These are phyloP conservation scores for Sclerotinia borealis DNA, from an alignment of 2,329 filamentous ascomycete species.

Conservation along the genomic window DNA sequence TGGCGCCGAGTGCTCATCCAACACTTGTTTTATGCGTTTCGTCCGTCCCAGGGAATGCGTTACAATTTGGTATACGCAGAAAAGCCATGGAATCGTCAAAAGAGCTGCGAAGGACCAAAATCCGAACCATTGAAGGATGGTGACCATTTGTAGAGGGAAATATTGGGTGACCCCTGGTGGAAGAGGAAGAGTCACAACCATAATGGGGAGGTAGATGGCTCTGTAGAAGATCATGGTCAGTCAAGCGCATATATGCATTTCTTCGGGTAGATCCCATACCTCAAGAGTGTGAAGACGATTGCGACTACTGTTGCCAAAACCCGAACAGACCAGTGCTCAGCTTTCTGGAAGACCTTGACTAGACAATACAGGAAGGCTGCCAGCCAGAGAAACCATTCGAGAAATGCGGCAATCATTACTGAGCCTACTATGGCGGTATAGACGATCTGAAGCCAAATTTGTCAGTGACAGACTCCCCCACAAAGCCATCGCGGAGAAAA, in stretches of 20 bases:
- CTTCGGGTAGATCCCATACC: constrained; percentile 45
- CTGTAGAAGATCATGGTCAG: constrained; percentile 38
- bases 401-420: constrained; percentile 74
- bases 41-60: constrained; percentile 78
- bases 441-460: constrained; percentile 55
- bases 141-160: constrained; percentile 65
- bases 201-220: constrained; percentile 81
- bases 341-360: constrained; percentile 80
- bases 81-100: constrained; percentile 82
- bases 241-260: neutral
- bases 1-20: constrained; percentile 80
- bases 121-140: constrained; percentile 82
- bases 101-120: constrained; percentile 89
- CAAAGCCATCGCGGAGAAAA: neutral
- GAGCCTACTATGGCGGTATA: constrained; percentile 76
- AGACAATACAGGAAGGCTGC: constrained; percentile 92
- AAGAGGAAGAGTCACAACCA: constrained; percentile 86
- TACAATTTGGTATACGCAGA: constrained; percentile 87
- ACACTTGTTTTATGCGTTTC: constrained; percentile 73
- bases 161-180: constrained; percentile 64
- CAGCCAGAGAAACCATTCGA: constrained; percentile 95
- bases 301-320: constrained; percentile 72
- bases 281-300: constrained; percentile 64
- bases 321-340: constrained; percentile 78
- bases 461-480: constrained; percentile 11